These are phyloP conservation scores for Vanderwaltozyma yarrowii DNA, from an alignment of 805 yeast genomes.

Conservation along the genomic window DNA sequence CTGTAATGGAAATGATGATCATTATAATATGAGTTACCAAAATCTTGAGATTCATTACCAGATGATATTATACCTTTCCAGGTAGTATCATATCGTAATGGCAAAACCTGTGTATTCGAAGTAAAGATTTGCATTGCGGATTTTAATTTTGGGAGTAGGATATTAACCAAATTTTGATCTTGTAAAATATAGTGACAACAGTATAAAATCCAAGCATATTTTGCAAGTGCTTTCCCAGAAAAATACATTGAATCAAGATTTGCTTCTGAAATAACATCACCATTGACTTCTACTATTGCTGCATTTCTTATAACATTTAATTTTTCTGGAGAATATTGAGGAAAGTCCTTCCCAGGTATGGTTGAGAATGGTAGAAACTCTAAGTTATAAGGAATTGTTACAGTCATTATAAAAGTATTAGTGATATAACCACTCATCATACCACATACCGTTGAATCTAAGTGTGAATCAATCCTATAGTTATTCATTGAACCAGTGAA, in stretches of 20 bases:
- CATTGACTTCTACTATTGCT: slow-evolving; percentile 29
- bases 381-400: slow-evolving; percentile 35
- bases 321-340: slow-evolving; percentile 24
- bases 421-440: slow-evolving; percentile 37
- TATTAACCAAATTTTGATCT: slow-evolving; percentile 41
- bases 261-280: slow-evolving; percentile 35
- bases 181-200: slow-evolving; percentile 56
- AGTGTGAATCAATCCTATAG: slow-evolving; percentile 10
- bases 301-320: slow-evolving; percentile 26
- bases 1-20: slow-evolving; percentile 89
- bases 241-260: slow-evolving; percentile 76
- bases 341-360: slow-evolving; percentile 19
- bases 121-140: slow-evolving; percentile 35
- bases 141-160: slow-evolving; percentile 44
- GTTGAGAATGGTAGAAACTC: slow-evolving; percentile 37
- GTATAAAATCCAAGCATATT: slow-evolving; percentile 75
- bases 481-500: slow-evolving; percentile 28
- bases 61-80: slow-evolving; percentile 49
- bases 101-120: slow-evolving; percentile 36
- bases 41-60: slow-evolving; percentile 38
- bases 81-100: slow-evolving; percentile 45
- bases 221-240: slow-evolving; percentile 81
- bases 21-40: slow-evolving; percentile 68
- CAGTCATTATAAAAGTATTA: slow-evolving; percentile 31
- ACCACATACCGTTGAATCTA: slow-evolving; percentile 45